A percentile compares a stretch with the other conserved stretches of the same genome.
phyloP scores from a whole-genome alignment of 1,284 basidiomycete species.

The Anthracocystis panici-leucophaei region DNA sequence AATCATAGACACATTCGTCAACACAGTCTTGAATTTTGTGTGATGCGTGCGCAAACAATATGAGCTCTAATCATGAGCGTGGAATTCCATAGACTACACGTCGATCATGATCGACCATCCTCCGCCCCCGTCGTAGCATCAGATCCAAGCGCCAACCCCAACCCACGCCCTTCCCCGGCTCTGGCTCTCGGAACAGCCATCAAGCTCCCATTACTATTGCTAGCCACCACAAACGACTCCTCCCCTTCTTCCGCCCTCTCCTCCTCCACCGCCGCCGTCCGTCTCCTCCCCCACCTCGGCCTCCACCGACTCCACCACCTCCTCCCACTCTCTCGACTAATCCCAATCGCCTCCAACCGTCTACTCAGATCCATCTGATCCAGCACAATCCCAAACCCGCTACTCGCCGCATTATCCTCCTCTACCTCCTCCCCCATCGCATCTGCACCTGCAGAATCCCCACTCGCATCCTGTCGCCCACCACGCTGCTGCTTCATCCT shows the following conservation, averaged over 20 bases:
- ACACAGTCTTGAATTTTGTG: too few species aligned
- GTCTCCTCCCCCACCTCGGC: conserved; percentile 9
- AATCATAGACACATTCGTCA: too few species aligned
- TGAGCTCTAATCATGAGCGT: too few species aligned
- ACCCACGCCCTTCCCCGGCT: not conserved
- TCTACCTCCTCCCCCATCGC: not conserved
- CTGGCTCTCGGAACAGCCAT: conserved; percentile 20
- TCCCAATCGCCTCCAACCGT: conserved; percentile 24
- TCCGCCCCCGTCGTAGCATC: not conserved
- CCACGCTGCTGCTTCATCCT: not conserved
- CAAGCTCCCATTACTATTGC: conserved; percentile 37
- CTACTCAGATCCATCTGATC: conserved; percentile 36
- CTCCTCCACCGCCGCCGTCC: not conserved
- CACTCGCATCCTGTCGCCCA: conserved; percentile 2
- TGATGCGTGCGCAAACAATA: too few species aligned
- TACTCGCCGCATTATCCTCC: conserved; percentile 9
- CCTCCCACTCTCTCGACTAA: conserved; percentile 4
- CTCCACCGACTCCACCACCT: conserved; percentile 23
- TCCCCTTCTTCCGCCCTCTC: conserved; percentile 1
- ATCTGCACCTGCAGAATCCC: not conserved
- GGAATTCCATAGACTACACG: too few species aligned
- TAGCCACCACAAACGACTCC: conserved; percentile 17
- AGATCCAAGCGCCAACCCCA: conserved; percentile 1
- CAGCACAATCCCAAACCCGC: conserved; percentile 27
- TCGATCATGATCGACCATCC: not conserved